Evolutionary conservation across 768 basidiomycete species (phyloP).

Genomic region (Gloeopeniophorella convolvens): DNA sequence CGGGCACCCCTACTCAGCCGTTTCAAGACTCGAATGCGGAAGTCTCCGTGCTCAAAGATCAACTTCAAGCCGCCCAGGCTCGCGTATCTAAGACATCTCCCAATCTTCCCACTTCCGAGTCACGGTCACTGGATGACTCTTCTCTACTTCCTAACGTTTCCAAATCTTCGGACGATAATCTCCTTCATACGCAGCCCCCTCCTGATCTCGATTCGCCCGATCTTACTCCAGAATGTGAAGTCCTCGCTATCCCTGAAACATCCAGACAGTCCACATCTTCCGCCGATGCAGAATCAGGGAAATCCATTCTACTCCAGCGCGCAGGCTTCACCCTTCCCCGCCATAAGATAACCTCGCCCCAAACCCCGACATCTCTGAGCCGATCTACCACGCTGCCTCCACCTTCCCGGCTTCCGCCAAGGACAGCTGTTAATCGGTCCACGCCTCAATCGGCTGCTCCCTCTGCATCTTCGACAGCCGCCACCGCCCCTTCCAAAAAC

Average conservation of each 20-base stretch:
- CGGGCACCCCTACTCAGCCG: too few relatives aligned
- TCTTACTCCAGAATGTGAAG: slow-evolving; percentile 34
- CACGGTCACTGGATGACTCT: slow-evolving; percentile 29
- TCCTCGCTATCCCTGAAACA: slow-evolving; percentile 2
- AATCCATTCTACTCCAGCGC: slow-evolving; percentile 45
- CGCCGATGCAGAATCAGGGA: slow-evolving; percentile 30
- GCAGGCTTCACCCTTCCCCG: slow-evolving; percentile 39
- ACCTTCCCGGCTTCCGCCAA: slow-evolving; percentile 37
- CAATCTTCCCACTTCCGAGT: slow-evolving; percentile 23
- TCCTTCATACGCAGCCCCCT: slow-evolving; percentile 53
- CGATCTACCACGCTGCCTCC: slow-evolving; percentile 51
- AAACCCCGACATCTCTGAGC: slow-evolving; percentile 41
- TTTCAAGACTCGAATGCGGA: slow-evolving; percentile 76
- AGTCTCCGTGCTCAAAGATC: slow-evolving; percentile 75
- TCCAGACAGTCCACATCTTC: slow-evolving; percentile 18
- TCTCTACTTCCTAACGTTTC: slow-evolving; percentile 21
- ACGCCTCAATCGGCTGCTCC: slow-evolving; percentile 25
- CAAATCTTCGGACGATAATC: slow-evolving; percentile 47
- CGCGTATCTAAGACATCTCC: slow-evolving; percentile 24
- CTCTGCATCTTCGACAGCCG: slow-evolving; percentile 32
- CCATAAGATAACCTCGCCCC: slow-evolving; percentile 34
- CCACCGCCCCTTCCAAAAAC: slow-evolving; percentile 52
- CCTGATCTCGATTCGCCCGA: slow-evolving; percentile 57
- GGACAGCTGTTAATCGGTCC: slow-evolving; percentile 34
- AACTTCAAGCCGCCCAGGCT: slow-evolving; percentile 40